Evolutionary conservation across 1,284 basidiomycete genomes (phyloP).

Genomic region (Pisolithus thermaeus): DNA sequence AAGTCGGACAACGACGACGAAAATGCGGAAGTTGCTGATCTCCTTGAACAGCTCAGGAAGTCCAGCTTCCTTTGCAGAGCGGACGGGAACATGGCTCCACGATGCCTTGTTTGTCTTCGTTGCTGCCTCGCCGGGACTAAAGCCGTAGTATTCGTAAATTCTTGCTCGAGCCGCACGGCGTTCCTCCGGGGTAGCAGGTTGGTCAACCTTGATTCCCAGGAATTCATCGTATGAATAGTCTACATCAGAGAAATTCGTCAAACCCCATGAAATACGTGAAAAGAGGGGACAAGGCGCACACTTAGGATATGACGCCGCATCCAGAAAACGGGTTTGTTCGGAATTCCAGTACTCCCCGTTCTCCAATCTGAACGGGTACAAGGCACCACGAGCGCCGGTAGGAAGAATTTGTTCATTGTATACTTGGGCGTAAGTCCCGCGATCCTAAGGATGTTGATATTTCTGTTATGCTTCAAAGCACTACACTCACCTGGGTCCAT

Average conservation of each 20-base stretch:
- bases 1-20: constrained; percentile 19
- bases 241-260: constrained; percentile 5
- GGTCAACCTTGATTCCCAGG: constrained; percentile 20
- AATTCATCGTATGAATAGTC: constrained; percentile 23
- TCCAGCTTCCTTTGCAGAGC: neutral
- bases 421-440: constrained; percentile 15
- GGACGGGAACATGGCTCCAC: constrained; percentile 16
- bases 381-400: constrained; percentile 7
- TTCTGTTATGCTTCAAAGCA: neutral
- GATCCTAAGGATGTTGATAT: constrained; percentile 5
- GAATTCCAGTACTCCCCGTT: constrained; percentile 21
- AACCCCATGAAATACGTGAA: neutral
- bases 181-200: constrained; percentile 8
- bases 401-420: constrained; percentile 12
- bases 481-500: constrained; percentile 17
- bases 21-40: constrained; percentile 17
- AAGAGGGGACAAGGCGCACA: constrained; percentile 5
- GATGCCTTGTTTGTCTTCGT: neutral
- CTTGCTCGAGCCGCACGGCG: constrained; percentile 15
- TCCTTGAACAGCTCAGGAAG: constrained; percentile 14
- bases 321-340: constrained; percentile 19
- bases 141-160: constrained; percentile 16
- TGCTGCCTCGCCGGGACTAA: constrained; percentile 14
- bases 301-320: constrained; percentile 12
- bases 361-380: constrained; percentile 18